Evolutionary conservation across 2,329 filamentous ascomycete genomes (phyloP), one percentile per base, ranked within the genome.

Genomic region (Paecilomyces formosus): DNA sequence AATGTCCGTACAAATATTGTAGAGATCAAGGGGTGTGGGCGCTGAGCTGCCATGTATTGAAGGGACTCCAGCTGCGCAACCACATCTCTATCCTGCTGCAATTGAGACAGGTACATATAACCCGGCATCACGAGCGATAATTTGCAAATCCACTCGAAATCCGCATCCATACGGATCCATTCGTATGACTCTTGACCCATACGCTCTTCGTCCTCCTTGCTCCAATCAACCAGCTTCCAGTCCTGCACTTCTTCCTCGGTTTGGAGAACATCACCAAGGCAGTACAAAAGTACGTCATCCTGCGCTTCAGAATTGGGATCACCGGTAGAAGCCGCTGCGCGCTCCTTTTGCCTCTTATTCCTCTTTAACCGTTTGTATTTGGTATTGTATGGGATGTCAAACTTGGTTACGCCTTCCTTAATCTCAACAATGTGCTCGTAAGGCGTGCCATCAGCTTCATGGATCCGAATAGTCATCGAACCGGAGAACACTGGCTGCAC

Each of bases 341-440:
- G 86, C 71, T 96, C 90, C 71, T 92, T 92, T 71, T 93, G 86
- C 31, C 89, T 82, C 52, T 88, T 85, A 60, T 89, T 97, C 53
- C 92, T 83, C 79, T 99, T 99, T 2, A 99, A 81, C 8, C 95
- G 87, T 78, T 97, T 99, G 78, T 99, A 99, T 72, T 99, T 99
- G 0, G 94, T 99, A 68, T 97, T 97, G 76, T 99, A 99, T 0
- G 93, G 92, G 61, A 99, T 97, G 62, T 97, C 92, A 60, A 97
- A 89, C 70, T 88, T 90, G 2, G 89, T 90, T 13, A 85, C 84
- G 28, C 88, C 87, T 65, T 97, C 92, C 60, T 92, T 92, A 70
- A 99, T 96, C 67, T 97, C 91, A 31, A 97, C 88, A 62, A 97
- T 97, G 70, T 99, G 94, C 71, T 99, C 94, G 69, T 99, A 99